Evolutionary conservation across 2,329 filamentous ascomycete genomes (phyloP), one percentile per base, ranked within the genome.

Genomic region (Colletotrichum theobromicola): DNA sequence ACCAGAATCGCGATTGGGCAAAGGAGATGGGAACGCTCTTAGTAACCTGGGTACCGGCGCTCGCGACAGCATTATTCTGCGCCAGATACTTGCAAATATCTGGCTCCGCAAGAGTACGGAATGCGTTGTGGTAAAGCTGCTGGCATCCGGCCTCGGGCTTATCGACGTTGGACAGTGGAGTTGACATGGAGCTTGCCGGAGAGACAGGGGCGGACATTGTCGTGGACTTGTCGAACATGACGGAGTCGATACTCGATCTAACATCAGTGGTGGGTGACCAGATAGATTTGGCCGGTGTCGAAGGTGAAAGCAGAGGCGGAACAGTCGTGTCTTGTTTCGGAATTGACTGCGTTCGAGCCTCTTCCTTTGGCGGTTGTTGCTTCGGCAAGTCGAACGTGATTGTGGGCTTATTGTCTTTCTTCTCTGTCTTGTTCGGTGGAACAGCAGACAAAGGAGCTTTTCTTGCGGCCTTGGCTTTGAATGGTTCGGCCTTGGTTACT

Each of bases 1-100:
- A 85, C 84, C 84, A 88, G 75, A 87, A 85, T 0, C 84, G 77
- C 0, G 82, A 79, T 76, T 88, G 86, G 8, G 77, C 82, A 15
- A 81, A 80, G 4, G 85, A 86, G 67, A 87, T 82, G 6, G 67
- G 57, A 2, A 53, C 35, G 21, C 60, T 42, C n/a, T 37, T 37
- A 21, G n/a, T 28, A 6, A 57, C 0, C 10, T 50, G 24, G 0
- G 15, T 57, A 2, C 53, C 26, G 24, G 7, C 24, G 15, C 21
- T 57, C 5, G 53, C 9, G 7, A 57, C 1, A 10, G 53, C 53
- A 2, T 57, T 30, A 0, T 57, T 57, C 2, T 30, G 13, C 24
- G 21, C 53, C 7, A 57, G 53, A n/a, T n/a, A 57, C 15, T 26
- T 57, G 24, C 24, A 26, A 1, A 57, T 57, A n/a, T 50, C 42